Evolutionary conservation across 1,284 basidiomycete genomes (phyloP).

Genomic region (Sutorius eximius): DNA sequence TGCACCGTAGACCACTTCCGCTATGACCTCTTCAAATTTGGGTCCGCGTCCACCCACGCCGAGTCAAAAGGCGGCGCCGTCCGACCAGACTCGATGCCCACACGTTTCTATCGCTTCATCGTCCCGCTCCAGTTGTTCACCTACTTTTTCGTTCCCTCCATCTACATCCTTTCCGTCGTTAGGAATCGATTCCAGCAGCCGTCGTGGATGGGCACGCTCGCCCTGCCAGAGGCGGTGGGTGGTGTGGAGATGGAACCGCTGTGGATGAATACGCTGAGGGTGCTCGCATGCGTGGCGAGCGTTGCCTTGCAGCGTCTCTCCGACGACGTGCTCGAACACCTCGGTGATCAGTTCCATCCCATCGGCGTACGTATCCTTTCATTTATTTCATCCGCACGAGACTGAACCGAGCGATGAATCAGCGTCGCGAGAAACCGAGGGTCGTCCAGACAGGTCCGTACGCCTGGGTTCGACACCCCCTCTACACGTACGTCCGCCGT

Average conservation of each 20-base stretch:
- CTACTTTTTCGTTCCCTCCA: background rate
- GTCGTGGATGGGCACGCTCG: slow-evolving; percentile 20
- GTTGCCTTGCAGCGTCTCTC: background rate
- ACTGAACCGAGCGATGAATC: background rate
- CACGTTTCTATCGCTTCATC: slow-evolving; percentile 13
- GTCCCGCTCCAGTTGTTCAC: slow-evolving; percentile 15
- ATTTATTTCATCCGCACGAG: background rate
- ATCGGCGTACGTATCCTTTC: slow-evolving; percentile 11
- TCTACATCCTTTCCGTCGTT: slow-evolving; percentile 20
- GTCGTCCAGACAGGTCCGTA: slow-evolving; percentile 24
- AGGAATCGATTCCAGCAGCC: slow-evolving; percentile 25
- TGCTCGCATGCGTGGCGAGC: slow-evolving; percentile 12
- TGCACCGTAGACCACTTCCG: background rate
- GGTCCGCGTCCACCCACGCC: slow-evolving; percentile 1
- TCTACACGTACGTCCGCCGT: slow-evolving; percentile 19
- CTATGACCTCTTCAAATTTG: background rate
- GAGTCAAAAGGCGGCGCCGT: slow-evolving; percentile 23
- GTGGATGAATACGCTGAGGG: slow-evolving; percentile 5
- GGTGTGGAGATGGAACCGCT: background rate
- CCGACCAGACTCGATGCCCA: slow-evolving; percentile 12
- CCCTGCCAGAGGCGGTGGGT: background rate
- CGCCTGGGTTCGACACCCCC: slow-evolving; percentile 32
- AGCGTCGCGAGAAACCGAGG: slow-evolving; percentile 33
- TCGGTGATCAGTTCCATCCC: slow-evolving; percentile 16
- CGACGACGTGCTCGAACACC: slow-evolving; percentile 5